phyloP scores from a whole-genome alignment of 768 basidiomycete genomes.

The Termitomyces sp. region DNA sequence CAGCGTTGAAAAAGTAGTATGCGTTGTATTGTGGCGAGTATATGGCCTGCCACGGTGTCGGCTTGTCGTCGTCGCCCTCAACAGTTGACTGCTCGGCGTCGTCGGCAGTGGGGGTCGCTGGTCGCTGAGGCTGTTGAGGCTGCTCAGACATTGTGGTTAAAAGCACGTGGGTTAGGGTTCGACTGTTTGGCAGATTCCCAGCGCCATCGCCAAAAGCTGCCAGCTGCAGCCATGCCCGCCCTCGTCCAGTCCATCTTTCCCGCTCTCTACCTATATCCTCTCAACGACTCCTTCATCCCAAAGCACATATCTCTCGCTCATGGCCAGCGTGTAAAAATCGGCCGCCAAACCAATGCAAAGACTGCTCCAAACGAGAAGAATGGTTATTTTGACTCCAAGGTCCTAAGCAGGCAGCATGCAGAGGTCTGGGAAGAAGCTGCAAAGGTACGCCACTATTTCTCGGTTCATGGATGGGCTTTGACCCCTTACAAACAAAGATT shows the following conservation, averaged over 20 bases:
- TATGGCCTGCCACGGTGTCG: constrained; percentile 69
- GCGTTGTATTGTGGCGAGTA: constrained; percentile 72
- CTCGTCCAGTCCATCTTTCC: constrained; percentile 24
- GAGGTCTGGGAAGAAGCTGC: constrained; percentile 93
- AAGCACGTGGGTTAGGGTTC: constrained; percentile 12
- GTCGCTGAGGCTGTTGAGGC: neutral
- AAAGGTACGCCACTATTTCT: constrained; percentile 49
- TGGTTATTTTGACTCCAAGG: constrained; percentile 95
- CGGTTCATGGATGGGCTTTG: neutral
- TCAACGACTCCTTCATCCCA: constrained; percentile 91
- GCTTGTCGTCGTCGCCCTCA: neutral
- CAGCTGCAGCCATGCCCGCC: constrained; percentile 22
- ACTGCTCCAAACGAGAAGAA: constrained; percentile 90
- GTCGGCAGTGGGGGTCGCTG: neutral
- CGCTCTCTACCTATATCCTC: constrained; percentile 75
- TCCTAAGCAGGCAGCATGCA: constrained; percentile 90
- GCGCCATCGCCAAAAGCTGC: constrained; percentile 5
- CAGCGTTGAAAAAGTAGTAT: constrained; percentile 81
- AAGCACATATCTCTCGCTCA: constrained; percentile 84
- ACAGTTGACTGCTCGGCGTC: neutral
- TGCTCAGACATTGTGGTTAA: neutral
- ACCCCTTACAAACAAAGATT: constrained; percentile 48
- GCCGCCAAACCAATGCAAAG: constrained; percentile 93
- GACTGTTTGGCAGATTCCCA: constrained; percentile 13
- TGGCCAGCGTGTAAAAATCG: constrained; percentile 80